Conservation (phyloP, 108 stramenopile genomes). For the Epithemia pelagica region DNA sequence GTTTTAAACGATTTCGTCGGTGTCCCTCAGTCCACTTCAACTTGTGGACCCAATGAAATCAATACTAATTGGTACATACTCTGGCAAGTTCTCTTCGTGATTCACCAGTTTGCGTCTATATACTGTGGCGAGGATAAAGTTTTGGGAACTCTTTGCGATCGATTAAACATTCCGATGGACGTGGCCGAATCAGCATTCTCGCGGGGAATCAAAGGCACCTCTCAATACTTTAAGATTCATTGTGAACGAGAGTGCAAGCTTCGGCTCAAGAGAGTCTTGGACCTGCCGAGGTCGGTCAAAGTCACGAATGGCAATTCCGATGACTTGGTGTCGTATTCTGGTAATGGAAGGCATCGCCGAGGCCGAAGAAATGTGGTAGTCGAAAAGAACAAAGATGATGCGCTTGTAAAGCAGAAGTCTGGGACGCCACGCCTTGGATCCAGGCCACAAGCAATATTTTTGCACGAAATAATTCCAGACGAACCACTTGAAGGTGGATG, state of each 20-base stretch:
- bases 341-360: background rate
- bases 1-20: background rate
- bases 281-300: background rate
- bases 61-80: conserved; percentile 17
- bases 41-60: background rate
- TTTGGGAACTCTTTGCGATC: conserved; percentile 1
- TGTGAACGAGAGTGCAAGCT: background rate
- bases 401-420: background rate
- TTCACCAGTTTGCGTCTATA: conserved; percentile 2
- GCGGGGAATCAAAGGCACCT: background rate
- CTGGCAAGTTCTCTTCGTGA: conserved; percentile 26
- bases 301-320: background rate
- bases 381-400: background rate
- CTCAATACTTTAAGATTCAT: background rate
- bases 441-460: conserved; percentile 3
- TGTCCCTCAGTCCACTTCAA: background rate
- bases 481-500: conserved; percentile 10
- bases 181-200: background rate
- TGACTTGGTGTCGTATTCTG: background rate
- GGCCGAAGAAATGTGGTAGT: background rate
- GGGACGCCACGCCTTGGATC: background rate
- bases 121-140: background rate
- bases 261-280: background rate
- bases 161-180: background rate
- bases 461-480: background rate